Conservation (phyloP, 805 yeast genomes). For the Yarrowia sp. region DNA sequence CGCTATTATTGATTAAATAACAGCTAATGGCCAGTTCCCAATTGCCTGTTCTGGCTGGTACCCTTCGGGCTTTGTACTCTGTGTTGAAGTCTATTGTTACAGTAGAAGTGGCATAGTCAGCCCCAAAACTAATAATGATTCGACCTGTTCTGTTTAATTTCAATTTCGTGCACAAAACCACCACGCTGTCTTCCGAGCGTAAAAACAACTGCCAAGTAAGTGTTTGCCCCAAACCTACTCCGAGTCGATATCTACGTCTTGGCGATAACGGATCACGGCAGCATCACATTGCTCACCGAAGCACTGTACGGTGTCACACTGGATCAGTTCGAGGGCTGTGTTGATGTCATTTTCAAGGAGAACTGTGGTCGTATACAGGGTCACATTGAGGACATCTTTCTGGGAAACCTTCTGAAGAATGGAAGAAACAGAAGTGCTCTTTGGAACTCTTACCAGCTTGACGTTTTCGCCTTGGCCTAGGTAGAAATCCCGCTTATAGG, state of each 20-base stretch:
- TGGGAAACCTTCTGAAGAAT: background rate
- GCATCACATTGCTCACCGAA: background rate
- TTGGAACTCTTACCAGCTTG: background rate
- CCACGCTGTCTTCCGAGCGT: too few relatives aligned
- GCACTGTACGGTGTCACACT: background rate
- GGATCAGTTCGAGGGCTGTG: conserved; percentile 9
- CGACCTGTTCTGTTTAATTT: too few relatives aligned
- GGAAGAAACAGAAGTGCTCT: background rate
- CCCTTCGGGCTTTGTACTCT: too few relatives aligned
- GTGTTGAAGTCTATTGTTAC: too few relatives aligned
- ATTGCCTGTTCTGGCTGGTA: too few relatives aligned
- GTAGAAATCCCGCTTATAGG: background rate
- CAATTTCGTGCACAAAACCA: too few relatives aligned
- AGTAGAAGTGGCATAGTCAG: too few relatives aligned
- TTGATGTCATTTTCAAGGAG: conserved; percentile 4
- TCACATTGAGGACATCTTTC: conserved; percentile 4
- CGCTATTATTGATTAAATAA: too few relatives aligned
- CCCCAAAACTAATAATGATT: too few relatives aligned
- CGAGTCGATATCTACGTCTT: background rate
- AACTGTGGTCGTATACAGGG: background rate
- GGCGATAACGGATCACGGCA: conserved; percentile 7
- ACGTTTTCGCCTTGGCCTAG: conserved; percentile 8
- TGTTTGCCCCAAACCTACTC: background rate
- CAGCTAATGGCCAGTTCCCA: too few relatives aligned
- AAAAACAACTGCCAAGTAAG: too few relatives aligned